Base-by-base conservation (phyloP, 2,329 filamentous ascomycete species). In the Pseudogymnoascus sp. region DNA sequence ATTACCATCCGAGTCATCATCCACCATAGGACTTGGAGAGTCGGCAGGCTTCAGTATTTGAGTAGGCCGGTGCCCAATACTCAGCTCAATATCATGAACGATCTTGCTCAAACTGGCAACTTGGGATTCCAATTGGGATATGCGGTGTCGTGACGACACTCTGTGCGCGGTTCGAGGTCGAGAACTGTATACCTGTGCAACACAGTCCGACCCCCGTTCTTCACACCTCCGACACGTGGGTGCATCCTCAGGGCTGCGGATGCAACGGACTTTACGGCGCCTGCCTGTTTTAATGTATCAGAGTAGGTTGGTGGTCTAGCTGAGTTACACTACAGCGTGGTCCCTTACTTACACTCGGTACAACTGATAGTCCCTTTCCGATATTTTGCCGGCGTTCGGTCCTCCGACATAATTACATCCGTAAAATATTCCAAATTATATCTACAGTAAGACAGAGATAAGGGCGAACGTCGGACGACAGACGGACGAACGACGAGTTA, bases 301-400 rank as follows among this genome's bases (percentile, higher is more conserved):
- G 64, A 12, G 58, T 39, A 35, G 20, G 15, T 18, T n/a, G 41
- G 36, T 22, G 30, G 30, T 61, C 28, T n/a, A 20, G 15, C 22
- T 18, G 11, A 15, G 30, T 28, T 33, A 53, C 47, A 53, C 22
- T 6, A 53, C 3, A 1, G 15, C 14, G 30, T 53, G 25, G 9
- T 22, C 50, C 43, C 18, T 60, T n/a, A 61, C 36, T 37, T 62
- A 70, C 70, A 71, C 61, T 71, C 70, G 28, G 66, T 66, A 62
- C 70, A 71, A 59, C 68, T 70, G 53, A 63, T 68, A 4, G 68
- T 70, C 18, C 70, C 69, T 60, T 70, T 70, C 22, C 70, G 67
- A 62, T 60, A 33, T 18, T 37, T 63, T 15, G 38, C 60, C 28
- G 22, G 62, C 37, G 15, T 57, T 43, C 60, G 59, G 12, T 61